These are phyloP conservation scores for Lachnellula arida DNA, from an alignment of 2,329 filamentous ascomycete species.

Conservation along the genomic window DNA sequence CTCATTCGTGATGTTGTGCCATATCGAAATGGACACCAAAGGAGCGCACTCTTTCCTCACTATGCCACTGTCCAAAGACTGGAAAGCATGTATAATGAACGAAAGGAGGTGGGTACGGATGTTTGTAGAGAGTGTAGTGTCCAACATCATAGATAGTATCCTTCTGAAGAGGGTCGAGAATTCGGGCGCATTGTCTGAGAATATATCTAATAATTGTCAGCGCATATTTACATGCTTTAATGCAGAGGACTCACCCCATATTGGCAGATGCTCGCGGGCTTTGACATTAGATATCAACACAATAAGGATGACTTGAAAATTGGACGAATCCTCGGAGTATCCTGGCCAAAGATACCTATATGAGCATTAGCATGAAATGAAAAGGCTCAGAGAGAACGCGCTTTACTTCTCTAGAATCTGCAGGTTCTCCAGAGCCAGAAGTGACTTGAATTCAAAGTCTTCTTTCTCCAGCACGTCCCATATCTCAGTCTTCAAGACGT, in stretches of 20 bases:
- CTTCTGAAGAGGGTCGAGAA: slow-evolving; percentile 90
- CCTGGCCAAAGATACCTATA: slow-evolving; percentile 88
- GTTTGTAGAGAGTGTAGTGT: slow-evolving; percentile 57
- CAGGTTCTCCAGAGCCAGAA: slow-evolving; percentile 81
- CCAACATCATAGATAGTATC: slow-evolving; percentile 79
- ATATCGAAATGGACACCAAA: slow-evolving; percentile 88
- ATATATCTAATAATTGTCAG: slow-evolving; percentile 52
- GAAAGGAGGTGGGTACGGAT: slow-evolving; percentile 79
- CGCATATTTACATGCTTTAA: neutral
- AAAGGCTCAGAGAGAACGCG: slow-evolving; percentile 12
- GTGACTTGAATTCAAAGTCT: slow-evolving; percentile 68
- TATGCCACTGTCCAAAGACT: slow-evolving; percentile 82
- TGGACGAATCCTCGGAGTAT: slow-evolving; percentile 82
- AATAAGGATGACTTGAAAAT: slow-evolving; percentile 85
- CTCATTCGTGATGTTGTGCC: slow-evolving; percentile 86
- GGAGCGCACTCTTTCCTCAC: slow-evolving; percentile 96
- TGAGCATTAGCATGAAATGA: slow-evolving; percentile 25
- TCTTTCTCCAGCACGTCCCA: slow-evolving; percentile 86
- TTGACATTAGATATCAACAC: slow-evolving; percentile 85
- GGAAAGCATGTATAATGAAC: slow-evolving; percentile 88
- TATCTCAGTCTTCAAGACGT: slow-evolving; percentile 79
- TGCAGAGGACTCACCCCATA: slow-evolving; percentile 62
- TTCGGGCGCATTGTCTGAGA: slow-evolving; percentile 69
- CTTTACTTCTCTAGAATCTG: slow-evolving; percentile 77
- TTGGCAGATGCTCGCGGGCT: slow-evolving; percentile 76